Evolutionary conservation across 805 yeast genomes (phyloP).

Genomic region (Tetrapisispora arboricola): DNA sequence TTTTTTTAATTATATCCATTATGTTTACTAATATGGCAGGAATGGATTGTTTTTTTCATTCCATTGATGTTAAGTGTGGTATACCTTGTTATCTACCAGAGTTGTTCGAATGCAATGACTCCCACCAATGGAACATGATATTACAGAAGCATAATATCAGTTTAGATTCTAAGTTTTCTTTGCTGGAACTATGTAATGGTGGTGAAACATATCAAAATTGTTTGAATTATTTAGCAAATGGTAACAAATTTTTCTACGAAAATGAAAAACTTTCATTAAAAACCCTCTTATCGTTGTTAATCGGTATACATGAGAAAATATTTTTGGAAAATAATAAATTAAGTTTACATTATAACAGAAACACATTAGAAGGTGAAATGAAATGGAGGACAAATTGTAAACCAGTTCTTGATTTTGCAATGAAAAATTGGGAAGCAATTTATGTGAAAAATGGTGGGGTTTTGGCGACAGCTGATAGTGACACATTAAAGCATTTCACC

Average conservation of each 20-base stretch:
- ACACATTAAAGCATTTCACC: constrained; percentile 25
- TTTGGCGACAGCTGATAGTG: constrained; percentile 38
- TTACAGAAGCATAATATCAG: constrained; percentile 30
- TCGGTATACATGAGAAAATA: constrained; percentile 59
- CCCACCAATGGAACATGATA: constrained; percentile 41
- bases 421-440: constrained; percentile 59
- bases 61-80: constrained; percentile 50
- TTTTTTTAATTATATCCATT: constrained; percentile 49
- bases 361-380: constrained; percentile 39
- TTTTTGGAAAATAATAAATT: constrained; percentile 38
- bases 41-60: constrained; percentile 34
- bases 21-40: constrained; percentile 42
- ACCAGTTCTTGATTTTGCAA: constrained; percentile 46
- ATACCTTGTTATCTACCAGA: constrained; percentile 50
- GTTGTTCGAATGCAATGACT: constrained; percentile 46
- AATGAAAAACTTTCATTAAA: constrained; percentile 26
- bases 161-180: constrained; percentile 43
- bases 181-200: constrained; percentile 49
- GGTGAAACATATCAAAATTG: constrained; percentile 37
- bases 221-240: constrained; percentile 36
- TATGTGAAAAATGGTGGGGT: constrained; percentile 57
- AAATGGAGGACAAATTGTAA: constrained; percentile 57
- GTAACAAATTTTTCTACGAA: constrained; percentile 28
- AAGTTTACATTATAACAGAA: constrained; percentile 20
- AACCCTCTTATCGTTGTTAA: constrained; percentile 44